Conservation (phyloP, 2,329 filamentous ascomycete genomes). For the Calonectria hawksworthii region DNA sequence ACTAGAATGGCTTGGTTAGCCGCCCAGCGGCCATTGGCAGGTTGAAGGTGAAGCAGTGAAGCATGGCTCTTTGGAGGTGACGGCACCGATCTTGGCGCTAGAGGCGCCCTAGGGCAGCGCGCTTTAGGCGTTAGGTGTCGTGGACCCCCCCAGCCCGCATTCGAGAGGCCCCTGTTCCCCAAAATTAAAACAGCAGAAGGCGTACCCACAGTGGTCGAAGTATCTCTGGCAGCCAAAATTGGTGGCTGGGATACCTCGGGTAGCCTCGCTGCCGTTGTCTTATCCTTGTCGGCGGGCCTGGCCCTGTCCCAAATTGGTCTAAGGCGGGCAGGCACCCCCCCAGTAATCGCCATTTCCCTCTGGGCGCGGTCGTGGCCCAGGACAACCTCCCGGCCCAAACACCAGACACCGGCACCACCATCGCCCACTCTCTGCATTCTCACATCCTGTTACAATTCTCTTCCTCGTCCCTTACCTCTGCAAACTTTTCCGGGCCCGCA, state of each 20-base stretch:
- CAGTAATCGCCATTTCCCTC: constrained; percentile 44
- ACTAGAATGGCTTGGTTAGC: neutral
- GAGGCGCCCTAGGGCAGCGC: constrained; percentile 10
- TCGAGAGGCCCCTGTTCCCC: constrained; percentile 45
- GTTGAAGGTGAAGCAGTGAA: neutral
- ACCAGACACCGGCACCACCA: constrained; percentile 40
- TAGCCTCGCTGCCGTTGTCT: constrained; percentile 22
- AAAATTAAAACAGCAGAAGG: constrained; percentile 45
- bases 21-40: neutral
- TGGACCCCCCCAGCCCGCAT: constrained; percentile 37
- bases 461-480: constrained; percentile 20
- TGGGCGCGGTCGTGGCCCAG: constrained; percentile 31
- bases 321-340: constrained; percentile 32
- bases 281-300: constrained; percentile 34
- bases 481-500: constrained; percentile 1
- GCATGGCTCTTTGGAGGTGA: constrained; percentile 33
- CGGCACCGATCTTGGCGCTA: constrained; percentile 31
- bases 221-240: constrained; percentile 28
- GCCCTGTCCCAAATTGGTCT: constrained; percentile 27
- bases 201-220: constrained; percentile 29
- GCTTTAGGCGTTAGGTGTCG: constrained; percentile 19
- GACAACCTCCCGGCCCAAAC: constrained; percentile 42
- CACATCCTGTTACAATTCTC: constrained; percentile 33
- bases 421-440: constrained; percentile 39
- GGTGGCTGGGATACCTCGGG: constrained; percentile 28